A percentile compares a stretch with the other conserved stretches of the same genome.
phyloP scores from a whole-genome alignment of 1,139 yeast genomes.

The Debaryomycetaceae sp. region DNA sequence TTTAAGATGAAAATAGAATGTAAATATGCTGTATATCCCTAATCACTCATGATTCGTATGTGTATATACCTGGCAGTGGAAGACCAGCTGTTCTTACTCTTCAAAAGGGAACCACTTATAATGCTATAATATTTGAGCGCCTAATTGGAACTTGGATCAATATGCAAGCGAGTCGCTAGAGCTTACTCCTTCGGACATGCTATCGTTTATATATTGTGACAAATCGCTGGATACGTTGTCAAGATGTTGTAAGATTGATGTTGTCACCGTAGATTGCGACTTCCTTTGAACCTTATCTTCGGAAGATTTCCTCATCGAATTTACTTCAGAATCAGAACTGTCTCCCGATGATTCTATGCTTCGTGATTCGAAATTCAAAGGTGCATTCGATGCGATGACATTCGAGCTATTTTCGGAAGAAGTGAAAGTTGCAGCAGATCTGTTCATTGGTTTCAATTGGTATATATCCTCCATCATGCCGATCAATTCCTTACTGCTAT shows the following conservation, averaged over 20 bases:
- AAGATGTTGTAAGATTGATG: slow-evolving; percentile 26
- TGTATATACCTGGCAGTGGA: not conserved
- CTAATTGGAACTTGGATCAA: not conserved
- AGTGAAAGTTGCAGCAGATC: slow-evolving; percentile 29
- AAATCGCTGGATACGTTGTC: slow-evolving; percentile 31
- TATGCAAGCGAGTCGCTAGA: not conserved
- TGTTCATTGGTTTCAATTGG: slow-evolving; percentile 28
- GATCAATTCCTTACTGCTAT: slow-evolving; percentile 2
- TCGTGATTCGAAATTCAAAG: not conserved
- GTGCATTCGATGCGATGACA: not conserved
- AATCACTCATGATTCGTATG: not conserved
- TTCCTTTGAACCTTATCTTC: slow-evolving; percentile 10
- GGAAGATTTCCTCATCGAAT: not conserved
- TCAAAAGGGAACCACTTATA: no score
- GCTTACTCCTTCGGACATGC: not conserved
- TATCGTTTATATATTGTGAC: slow-evolving; percentile 12
- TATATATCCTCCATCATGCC: slow-evolving; percentile 11
- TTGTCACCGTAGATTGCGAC: slow-evolving; percentile 25
- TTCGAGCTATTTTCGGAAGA: slow-evolving; percentile 11
- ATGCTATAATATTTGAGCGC: no score
- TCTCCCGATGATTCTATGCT: not conserved
- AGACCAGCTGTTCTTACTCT: no score
- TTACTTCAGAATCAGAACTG: not conserved
- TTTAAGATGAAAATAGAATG: not conserved
- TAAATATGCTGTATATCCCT: not conserved